Evolutionary conservation across 2,329 filamentous ascomycete species (phyloP).

Genomic region (Rhynchosporium secalis): DNA sequence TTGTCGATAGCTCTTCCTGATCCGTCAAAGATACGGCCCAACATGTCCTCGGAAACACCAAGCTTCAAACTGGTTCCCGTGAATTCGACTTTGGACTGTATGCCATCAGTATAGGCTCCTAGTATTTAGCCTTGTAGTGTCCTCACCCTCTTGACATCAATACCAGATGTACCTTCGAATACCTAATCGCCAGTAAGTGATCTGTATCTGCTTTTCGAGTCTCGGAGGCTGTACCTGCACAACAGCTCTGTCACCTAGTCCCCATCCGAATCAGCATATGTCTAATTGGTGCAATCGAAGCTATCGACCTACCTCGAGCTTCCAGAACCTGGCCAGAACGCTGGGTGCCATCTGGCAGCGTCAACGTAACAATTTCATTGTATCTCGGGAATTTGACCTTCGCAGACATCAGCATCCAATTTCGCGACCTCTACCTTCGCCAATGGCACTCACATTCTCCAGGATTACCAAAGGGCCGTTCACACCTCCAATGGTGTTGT

Average conservation of each 20-base stretch:
- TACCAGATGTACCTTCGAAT: constrained; percentile 94
- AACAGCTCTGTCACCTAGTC: constrained; percentile 81
- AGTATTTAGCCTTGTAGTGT: not conserved
- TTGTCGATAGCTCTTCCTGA: constrained; percentile 98
- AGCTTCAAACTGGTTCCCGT: constrained; percentile 97
- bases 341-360: constrained; percentile 90
- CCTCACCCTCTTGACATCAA: constrained; percentile 94
- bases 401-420: constrained; percentile 29
- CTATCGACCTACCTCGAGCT: constrained; percentile 71
- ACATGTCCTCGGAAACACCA: constrained; percentile 98
- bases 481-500: constrained; percentile 98
- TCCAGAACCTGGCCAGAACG: constrained; percentile 95
- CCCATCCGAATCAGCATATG: constrained; percentile 24
- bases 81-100: constrained; percentile 93
- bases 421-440: not conserved
- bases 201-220: constrained; percentile 10
- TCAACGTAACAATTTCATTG: constrained; percentile 97
- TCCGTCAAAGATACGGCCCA: constrained; percentile 97
- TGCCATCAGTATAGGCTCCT: constrained; percentile 21
- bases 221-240: constrained; percentile 70
- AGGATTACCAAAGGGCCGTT: constrained; percentile 97
- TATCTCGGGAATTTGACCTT: constrained; percentile 97
- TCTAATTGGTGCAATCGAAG: constrained; percentile 15
- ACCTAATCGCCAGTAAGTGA: constrained; percentile 58
- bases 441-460: constrained; percentile 70